These are phyloP conservation scores for Vitis rupestris DNA, from an alignment of 164 flowering plant genomes.

Conservation along the genomic window DNA sequence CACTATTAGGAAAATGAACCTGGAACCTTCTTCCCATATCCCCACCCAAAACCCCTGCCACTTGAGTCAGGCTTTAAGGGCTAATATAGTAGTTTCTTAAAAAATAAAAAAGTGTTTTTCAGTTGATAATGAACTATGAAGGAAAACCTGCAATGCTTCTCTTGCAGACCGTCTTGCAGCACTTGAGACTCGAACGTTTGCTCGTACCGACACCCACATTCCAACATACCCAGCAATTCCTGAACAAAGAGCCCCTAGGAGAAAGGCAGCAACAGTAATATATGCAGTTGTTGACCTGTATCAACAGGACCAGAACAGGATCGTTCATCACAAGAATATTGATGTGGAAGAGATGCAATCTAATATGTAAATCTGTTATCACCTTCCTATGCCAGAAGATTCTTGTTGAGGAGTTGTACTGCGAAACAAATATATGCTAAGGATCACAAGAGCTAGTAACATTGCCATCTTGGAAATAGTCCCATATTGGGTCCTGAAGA, in stretches of 20 bases:
- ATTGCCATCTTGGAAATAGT: slow-evolving; percentile 96
- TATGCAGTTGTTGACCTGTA: slow-evolving; percentile 83
- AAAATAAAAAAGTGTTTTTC: not conserved
- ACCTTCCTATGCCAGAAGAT: slow-evolving; percentile 91
- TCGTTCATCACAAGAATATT: not conserved
- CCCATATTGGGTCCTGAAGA: slow-evolving; percentile 94
- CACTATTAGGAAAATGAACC: too few relatives aligned
- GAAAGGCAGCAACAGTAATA: slow-evolving; percentile 92
- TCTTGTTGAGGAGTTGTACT: slow-evolving; percentile 86
- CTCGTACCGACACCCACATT: slow-evolving; percentile 99
- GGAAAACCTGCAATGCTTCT: slow-evolving; percentile 91
- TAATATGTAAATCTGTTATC: not conserved
- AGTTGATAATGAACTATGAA: not conserved
- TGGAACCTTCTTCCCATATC: too few relatives aligned
- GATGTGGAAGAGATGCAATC: not conserved
- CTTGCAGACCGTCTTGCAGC: slow-evolving; percentile 98
- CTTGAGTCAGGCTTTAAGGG: too few relatives aligned
- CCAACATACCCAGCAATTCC: slow-evolving; percentile 99
- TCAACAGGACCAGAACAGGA: slow-evolving; percentile 12
- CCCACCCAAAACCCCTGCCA: too few relatives aligned
- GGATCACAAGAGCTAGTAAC: slow-evolving; percentile 69
- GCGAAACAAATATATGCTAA: slow-evolving; percentile 81
- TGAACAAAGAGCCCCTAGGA: slow-evolving; percentile 93
- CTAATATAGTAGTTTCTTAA: too few relatives aligned
- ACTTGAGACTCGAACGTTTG: slow-evolving; percentile 98